Evolutionary conservation across 2,329 filamentous ascomycete species (phyloP).

Genomic region (Plectosphaerella sp.): DNA sequence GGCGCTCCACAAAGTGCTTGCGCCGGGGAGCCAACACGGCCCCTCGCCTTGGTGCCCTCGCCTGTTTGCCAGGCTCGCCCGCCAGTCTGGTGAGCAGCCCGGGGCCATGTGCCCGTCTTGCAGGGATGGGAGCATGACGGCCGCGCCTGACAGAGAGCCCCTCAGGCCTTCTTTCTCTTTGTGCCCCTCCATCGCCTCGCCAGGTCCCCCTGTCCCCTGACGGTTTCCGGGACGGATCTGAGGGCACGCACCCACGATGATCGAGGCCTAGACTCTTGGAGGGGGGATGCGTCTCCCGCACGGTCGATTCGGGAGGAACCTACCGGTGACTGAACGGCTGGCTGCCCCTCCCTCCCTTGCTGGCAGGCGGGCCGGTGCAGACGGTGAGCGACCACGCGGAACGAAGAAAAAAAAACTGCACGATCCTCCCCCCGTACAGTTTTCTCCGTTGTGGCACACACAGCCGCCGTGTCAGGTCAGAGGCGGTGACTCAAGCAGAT

Average conservation of each 20-base stretch:
- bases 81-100: neutral
- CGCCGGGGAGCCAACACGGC: neutral
- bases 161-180: neutral
- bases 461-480: neutral
- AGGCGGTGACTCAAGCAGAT: neutral
- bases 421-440: too few species aligned
- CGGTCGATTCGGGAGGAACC: too few species aligned
- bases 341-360: too few species aligned
- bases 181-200: neutral
- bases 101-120: neutral
- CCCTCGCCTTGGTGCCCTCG: neutral
- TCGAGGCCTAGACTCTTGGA: neutral
- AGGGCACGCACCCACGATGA: neutral
- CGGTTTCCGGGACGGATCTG: neutral
- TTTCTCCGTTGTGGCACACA: too few species aligned
- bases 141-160: neutral
- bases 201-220: neutral
- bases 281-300: neutral
- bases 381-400: neutral
- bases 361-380: neutral
- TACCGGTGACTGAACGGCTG: too few species aligned
- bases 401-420: neutral
- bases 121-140: neutral
- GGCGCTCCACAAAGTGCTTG: conserved; percentile 7
- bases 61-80: neutral